Conservation (phyloP, 352 stramenopile genomes). For the Phytopythium boreale region DNA sequence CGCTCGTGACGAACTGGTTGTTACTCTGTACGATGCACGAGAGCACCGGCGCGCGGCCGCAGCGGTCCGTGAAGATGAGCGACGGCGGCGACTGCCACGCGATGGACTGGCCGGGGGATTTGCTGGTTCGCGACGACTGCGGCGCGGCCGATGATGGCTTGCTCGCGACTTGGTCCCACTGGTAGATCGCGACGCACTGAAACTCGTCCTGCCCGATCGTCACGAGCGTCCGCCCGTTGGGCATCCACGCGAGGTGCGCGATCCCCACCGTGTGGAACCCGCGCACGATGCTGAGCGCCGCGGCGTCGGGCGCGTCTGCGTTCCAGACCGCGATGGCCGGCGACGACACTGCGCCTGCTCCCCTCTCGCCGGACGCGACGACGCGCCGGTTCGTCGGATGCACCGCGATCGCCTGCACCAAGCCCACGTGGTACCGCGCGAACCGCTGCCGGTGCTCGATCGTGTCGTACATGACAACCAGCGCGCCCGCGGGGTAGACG, state of each 20-base stretch:
- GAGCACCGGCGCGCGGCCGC: constrained; percentile 47
- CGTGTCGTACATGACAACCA: constrained; percentile 65
- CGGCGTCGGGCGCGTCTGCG: constrained; percentile 25
- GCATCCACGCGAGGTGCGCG: constrained; percentile 68
- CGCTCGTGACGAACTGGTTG: constrained; percentile 67
- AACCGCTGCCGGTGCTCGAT: constrained; percentile 74
- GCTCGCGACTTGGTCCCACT: constrained; percentile 36
- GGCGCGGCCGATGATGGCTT: background rate
- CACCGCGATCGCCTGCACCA: constrained; percentile 56
- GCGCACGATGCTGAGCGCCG: constrained; percentile 54
- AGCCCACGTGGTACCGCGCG: constrained; percentile 53
- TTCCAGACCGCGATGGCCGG: constrained; percentile 77
- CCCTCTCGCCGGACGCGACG: constrained; percentile 60
- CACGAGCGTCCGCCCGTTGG: constrained; percentile 63
- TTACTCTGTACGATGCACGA: constrained; percentile 29
- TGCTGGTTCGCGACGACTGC: constrained; percentile 3
- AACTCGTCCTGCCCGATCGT: constrained; percentile 64
- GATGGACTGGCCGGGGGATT: constrained; percentile 9
- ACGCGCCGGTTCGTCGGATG: constrained; percentile 47
- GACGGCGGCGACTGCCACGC: constrained; percentile 53
- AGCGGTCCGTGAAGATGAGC: constrained; percentile 56
- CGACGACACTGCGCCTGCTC: constrained; percentile 11
- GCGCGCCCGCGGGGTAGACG: constrained; percentile 58
- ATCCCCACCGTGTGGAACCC: constrained; percentile 68
- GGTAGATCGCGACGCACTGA: constrained; percentile 74